These are phyloP conservation scores for Anthracocystis setariae DNA, from an alignment of 1,284 basidiomycete genomes.

Conservation along the genomic window DNA sequence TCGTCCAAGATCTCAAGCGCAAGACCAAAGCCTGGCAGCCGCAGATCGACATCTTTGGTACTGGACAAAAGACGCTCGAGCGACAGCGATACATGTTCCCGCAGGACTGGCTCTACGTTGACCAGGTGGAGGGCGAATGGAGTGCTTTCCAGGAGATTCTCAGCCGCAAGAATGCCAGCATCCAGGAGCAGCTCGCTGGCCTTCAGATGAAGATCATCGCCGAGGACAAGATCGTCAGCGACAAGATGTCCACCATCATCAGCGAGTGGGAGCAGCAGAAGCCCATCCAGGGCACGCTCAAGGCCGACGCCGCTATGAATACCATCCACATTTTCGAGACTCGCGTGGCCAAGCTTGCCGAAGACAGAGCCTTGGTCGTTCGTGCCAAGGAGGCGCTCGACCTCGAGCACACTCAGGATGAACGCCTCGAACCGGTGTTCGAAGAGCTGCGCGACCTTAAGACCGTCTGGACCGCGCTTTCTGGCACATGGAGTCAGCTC, in stretches of 20 bases:
- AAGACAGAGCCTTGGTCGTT: slow-evolving; percentile 92
- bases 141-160: slow-evolving; percentile 97
- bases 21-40: slow-evolving; percentile 97
- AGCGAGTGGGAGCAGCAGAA: slow-evolving; percentile 94
- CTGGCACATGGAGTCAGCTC: slow-evolving; percentile 95
- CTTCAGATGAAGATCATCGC: slow-evolving; percentile 98
- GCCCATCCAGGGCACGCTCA: slow-evolving; percentile 94
- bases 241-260: slow-evolving; percentile 80
- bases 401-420: slow-evolving; percentile 87
- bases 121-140: slow-evolving; percentile 97
- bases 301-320: slow-evolving; percentile 93
- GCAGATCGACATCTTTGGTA: slow-evolving; percentile 91
- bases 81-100: slow-evolving; percentile 96
- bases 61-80: slow-evolving; percentile 95
- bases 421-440: slow-evolving; percentile 88
- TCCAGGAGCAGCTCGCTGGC: slow-evolving; percentile 96
- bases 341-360: slow-evolving; percentile 86
- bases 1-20: slow-evolving; percentile 97
- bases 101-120: slow-evolving; percentile 96
- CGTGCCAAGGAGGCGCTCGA: slow-evolving; percentile 96
- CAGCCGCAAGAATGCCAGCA: slow-evolving; percentile 96
- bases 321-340: slow-evolving; percentile 93
- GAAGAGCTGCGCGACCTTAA: slow-evolving; percentile 96
- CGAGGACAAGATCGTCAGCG: slow-evolving; percentile 87
- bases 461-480: slow-evolving; percentile 97